Evolutionary conservation across 2,329 filamentous ascomycete species (phyloP).

Genomic region (Gnomoniopsis smithogilvyi): DNA sequence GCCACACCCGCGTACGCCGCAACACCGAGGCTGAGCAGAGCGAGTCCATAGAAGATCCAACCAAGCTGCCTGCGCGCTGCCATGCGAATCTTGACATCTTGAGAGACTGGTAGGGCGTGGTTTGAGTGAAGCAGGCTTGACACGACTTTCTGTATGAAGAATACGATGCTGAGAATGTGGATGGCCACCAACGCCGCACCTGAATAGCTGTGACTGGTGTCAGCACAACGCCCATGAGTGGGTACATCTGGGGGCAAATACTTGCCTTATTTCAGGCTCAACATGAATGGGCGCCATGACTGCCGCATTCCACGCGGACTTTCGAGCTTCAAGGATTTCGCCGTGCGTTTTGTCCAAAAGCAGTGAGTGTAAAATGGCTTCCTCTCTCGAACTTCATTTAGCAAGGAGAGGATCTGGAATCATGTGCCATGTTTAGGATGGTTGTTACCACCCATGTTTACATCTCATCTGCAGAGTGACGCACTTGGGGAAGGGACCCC

Average conservation of each 20-base stretch:
- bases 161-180: constrained; percentile 27
- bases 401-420: too few species aligned
- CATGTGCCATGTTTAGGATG: too few species aligned
- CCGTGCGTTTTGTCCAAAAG: too few species aligned
- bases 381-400: too few species aligned
- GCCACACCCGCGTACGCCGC: constrained; percentile 28
- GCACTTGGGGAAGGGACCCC: not conserved
- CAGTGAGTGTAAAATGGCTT: too few species aligned
- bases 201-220: constrained; percentile 26
- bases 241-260: not conserved
- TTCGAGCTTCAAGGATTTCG: too few species aligned
- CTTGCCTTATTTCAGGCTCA: constrained; percentile 23
- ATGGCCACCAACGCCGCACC: constrained; percentile 27
- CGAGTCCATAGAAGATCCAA: constrained; percentile 31
- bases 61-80: constrained; percentile 30
- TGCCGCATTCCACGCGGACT: constrained; percentile 6
- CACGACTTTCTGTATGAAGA: constrained; percentile 31
- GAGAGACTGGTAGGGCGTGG: constrained; percentile 30
- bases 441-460: not conserved
- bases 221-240: not conserved
- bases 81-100: constrained; percentile 34
- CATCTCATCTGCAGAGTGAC: constrained; percentile 2
- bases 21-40: constrained; percentile 26
- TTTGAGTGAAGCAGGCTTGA: constrained; percentile 33
- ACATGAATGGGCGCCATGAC: constrained; percentile 22